Conservation (phyloP, 257 asterid genomes). For the Galeopsis tetrahit region DNA sequence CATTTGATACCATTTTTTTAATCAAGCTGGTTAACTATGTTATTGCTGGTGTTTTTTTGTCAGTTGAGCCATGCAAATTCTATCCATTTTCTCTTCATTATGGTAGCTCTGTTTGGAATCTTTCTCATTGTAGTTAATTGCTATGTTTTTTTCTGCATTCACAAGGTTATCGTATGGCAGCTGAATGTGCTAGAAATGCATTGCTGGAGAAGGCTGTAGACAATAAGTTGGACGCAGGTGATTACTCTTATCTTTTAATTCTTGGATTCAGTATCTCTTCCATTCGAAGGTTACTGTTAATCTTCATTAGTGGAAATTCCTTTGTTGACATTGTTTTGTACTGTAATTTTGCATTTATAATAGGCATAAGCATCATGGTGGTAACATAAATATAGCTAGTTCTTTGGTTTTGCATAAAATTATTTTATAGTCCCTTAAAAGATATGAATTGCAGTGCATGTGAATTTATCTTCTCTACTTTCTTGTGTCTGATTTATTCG, state of each 20-base stretch:
- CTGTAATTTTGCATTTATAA: background rate
- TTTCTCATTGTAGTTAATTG: background rate
- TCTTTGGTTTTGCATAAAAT: background rate
- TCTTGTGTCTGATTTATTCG: background rate
- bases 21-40: background rate
- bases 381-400: background rate
- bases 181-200: slow-evolving; percentile 79
- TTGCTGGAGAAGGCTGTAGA: slow-evolving; percentile 76
- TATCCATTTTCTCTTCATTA: background rate
- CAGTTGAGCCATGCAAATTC: slow-evolving; percentile 8
- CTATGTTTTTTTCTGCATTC: background rate
- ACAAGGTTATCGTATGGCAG: slow-evolving; percentile 87
- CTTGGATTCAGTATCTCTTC: background rate
- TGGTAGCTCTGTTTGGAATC: slow-evolving; percentile 1
- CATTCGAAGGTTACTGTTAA: background rate
- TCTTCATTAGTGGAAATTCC: slow-evolving; percentile 4
- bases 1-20: background rate
- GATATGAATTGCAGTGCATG: slow-evolving; percentile 10
- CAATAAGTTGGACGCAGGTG: slow-evolving; percentile 76
- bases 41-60: slow-evolving; percentile 3
- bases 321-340: background rate
- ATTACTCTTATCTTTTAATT: background rate
- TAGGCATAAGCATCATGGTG: background rate
- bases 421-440: background rate
- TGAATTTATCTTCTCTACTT: background rate